Evolutionary conservation across 192 early-diverging fungal species (phyloP), one percentile per base, ranked within the genome.

Genomic region (Haplosporangium gracile): DNA sequence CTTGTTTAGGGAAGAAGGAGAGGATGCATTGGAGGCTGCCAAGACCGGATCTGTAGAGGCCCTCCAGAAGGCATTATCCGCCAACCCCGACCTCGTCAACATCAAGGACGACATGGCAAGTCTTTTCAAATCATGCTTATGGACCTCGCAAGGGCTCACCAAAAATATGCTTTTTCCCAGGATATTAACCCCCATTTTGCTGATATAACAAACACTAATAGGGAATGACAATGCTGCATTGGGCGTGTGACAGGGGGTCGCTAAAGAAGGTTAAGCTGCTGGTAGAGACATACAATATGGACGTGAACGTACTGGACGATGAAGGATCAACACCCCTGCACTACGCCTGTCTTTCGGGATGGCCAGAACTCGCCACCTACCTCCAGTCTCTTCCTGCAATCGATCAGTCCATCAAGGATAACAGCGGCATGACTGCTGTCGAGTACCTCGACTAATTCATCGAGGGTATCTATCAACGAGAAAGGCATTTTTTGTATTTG

Each of bases 141-240:
- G 36, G 36, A 36, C 36, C 36, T 36, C 36, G 2, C 36, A 36
- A 36, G 36, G 36, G 2, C 36, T 36, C 36, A 36, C 36, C 36
- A 36, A 36, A 36, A 36, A 36, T n/a, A 36, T 2, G 2, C 36
- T 40, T n/a, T 6, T 49, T 24, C 29, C 36, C 26, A 43, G 4
- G 5, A 29, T 5, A 57, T 29, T 47, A 60, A 69, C 29, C 60
- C 6, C 18, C 22, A 7, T 38, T n/a, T 32, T 24, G 39, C 32
- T 65, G 34, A 42, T 49, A 74, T 68, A 84, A 26, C 43, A 45
- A 45, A 45, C 43, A 20, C 49, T 20, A 34, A 49, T 72, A 93
- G 90, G 91, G 91, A 47, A 85, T 91, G 43, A 88, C 92, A 42
- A 78, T 86, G 43, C 85, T 93, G 38, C 92, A 93, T 82, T 90